Percentiles rank a stretch among this genome's conserved stretches.
These are phyloP conservation scores for Astragalus membranaceus DNA, from an alignment of 306 rosid genomes.

Conservation along the genomic window DNA sequence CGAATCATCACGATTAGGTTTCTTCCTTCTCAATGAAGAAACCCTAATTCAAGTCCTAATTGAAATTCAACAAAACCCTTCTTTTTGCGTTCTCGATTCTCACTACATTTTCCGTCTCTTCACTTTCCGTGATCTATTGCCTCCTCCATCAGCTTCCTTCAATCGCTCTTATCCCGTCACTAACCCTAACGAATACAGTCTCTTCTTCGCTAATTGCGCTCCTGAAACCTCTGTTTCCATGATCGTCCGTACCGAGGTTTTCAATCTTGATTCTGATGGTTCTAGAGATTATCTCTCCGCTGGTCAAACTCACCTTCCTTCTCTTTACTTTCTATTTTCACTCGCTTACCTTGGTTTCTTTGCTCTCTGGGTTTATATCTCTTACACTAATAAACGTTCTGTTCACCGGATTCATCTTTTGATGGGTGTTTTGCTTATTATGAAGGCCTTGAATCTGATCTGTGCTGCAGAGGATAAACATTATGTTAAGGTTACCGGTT, in stretches of 20 bases:
- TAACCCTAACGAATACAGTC: slow-evolving; percentile 66
- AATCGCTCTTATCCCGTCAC: slow-evolving; percentile 50
- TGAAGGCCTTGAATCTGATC: slow-evolving; percentile 71
- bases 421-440: slow-evolving; percentile 60
- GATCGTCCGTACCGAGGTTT: slow-evolving; percentile 67
- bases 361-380: slow-evolving; percentile 48
- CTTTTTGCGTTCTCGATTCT: slow-evolving; percentile 73
- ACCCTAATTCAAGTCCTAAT: slow-evolving; percentile 71
- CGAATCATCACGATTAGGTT: slow-evolving; percentile 56
- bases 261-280: slow-evolving; percentile 51
- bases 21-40: slow-evolving; percentile 83
- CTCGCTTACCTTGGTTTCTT: slow-evolving; percentile 48
- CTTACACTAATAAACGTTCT: slow-evolving; percentile 40
- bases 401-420: slow-evolving; percentile 72
- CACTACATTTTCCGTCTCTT: slow-evolving; percentile 49
- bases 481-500: slow-evolving; percentile 70
- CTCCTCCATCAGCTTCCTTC: slow-evolving; percentile 56
- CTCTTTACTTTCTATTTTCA: slow-evolving; percentile 54
- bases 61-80: slow-evolving; percentile 82
- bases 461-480: slow-evolving; percentile 91
- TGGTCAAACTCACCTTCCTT: slow-evolving; percentile 74
- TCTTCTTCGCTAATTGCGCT: slow-evolving; percentile 88
- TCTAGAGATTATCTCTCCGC: slow-evolving; percentile 74
- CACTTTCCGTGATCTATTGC: slow-evolving; percentile 64
- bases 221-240: slow-evolving; percentile 66